These are phyloP conservation scores for Sequoiadendron giganteum DNA, from an alignment of 75 land plant genomes.

Conservation along the genomic window DNA sequence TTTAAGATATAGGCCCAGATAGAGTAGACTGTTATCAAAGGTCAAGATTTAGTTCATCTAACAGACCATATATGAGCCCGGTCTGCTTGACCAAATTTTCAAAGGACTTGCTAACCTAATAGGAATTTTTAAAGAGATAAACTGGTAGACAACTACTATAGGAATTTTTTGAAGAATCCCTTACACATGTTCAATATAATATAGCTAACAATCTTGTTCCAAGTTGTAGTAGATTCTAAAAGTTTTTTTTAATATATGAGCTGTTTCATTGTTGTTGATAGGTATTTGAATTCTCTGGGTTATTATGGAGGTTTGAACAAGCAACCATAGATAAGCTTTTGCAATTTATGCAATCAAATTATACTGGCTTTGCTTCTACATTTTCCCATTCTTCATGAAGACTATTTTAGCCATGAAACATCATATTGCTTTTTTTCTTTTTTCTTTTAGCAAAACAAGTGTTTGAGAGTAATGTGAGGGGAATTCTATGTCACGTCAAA, in stretches of 20 bases:
- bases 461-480: conserved; percentile 41
- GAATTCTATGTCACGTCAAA: conserved; percentile 31
- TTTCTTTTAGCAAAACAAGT: conserved; percentile 42
- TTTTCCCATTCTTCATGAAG: conserved; percentile 33
- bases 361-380: conserved; percentile 30
- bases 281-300: conserved; percentile 55
- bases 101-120: too few species aligned
- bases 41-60: not conserved
- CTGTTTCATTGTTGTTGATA: not conserved
- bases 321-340: conserved; percentile 33
- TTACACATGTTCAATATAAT: too few species aligned
- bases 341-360: conserved; percentile 41
- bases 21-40: not conserved
- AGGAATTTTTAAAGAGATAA: too few species aligned
- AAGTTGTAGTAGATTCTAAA: too few species aligned
- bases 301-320: conserved; percentile 72
- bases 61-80: too few species aligned
- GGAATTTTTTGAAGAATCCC: too few species aligned
- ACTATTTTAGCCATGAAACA: conserved; percentile 41
- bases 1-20: not conserved
- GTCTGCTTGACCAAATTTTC: too few species aligned
- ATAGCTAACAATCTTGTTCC: too few species aligned
- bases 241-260: too few species aligned
- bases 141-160: too few species aligned
- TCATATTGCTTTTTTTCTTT: conserved; percentile 35